A percentile compares a stretch with the other conserved stretches of the same genome.
These are phyloP conservation scores for Penicillium sp. DNA, from an alignment of 2,329 filamentous ascomycete species.

Conservation along the genomic window DNA sequence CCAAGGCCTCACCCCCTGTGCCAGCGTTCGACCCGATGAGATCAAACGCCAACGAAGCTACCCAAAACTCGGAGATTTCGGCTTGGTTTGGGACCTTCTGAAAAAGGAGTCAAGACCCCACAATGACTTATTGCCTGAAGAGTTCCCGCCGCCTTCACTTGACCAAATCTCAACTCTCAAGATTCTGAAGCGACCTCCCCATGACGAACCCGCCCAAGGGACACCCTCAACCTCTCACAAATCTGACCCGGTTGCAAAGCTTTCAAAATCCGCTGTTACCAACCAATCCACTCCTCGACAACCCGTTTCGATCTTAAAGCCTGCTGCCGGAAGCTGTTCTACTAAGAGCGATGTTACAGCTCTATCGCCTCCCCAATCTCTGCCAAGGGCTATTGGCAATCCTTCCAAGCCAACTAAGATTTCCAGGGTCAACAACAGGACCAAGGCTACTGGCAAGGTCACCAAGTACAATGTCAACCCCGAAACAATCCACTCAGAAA, in stretches of 20 bases:
- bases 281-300: neutral
- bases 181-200: slow-evolving; percentile 27
- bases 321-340: neutral
- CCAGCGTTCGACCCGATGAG: neutral
- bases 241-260: slow-evolving; percentile 7
- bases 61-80: slow-evolving; percentile 49
- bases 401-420: slow-evolving; percentile 3
- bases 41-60: slow-evolving; percentile 12
- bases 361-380: slow-evolving; percentile 3
- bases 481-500: slow-evolving; percentile 33
- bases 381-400: neutral
- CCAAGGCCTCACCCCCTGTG: slow-evolving; percentile 1
- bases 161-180: slow-evolving; percentile 16
- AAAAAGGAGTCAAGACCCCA: slow-evolving; percentile 25
- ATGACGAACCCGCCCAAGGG: neutral
- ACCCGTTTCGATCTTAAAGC: slow-evolving; percentile 14
- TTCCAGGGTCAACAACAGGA: slow-evolving; percentile 11
- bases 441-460: slow-evolving; percentile 6
- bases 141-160: slow-evolving; percentile 5
- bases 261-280: slow-evolving; percentile 8
- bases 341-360: neutral
- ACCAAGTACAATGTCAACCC: neutral
- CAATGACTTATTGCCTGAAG: neutral
- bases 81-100: slow-evolving; percentile 47
- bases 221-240: slow-evolving; percentile 9